Evolutionary conservation across 768 basidiomycete genomes (phyloP).

Genomic region (Boletus subparvulus): DNA sequence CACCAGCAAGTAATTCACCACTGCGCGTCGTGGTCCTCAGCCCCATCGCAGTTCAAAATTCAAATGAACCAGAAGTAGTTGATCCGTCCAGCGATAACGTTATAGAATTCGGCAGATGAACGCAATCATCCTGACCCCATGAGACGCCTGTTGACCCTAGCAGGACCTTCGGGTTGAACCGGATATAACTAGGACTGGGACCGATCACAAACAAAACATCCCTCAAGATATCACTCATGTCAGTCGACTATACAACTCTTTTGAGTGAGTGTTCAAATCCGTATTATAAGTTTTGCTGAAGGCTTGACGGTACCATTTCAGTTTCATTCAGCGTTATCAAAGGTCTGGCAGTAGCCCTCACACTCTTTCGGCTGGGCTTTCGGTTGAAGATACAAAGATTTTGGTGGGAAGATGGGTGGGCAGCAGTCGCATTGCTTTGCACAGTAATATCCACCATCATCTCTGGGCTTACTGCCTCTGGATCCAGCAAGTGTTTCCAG

Average conservation of each 20-base stretch:
- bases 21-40: too few relatives aligned
- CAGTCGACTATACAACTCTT: neutral
- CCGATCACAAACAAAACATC: neutral
- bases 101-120: too few relatives aligned
- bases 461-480: neutral
- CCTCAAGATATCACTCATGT: neutral
- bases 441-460: neutral
- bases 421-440: conserved; percentile 10
- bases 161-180: neutral
- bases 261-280: conserved; percentile 1
- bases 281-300: neutral
- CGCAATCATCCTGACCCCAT: too few relatives aligned
- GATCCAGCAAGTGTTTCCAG: neutral
- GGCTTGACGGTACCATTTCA: neutral
- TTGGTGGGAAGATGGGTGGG: conserved; percentile 28
- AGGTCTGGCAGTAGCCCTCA: conserved; percentile 7
- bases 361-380: conserved; percentile 15
- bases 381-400: conserved; percentile 16
- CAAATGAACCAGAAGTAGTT: too few relatives aligned
- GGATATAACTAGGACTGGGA: neutral
- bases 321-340: conserved; percentile 5
- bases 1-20: too few relatives aligned
- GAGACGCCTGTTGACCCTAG: neutral
- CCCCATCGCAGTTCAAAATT: too few relatives aligned
- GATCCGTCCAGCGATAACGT: too few relatives aligned